Evolutionary conservation across 2,329 filamentous ascomycete genomes (phyloP).

Genomic region (Sporothrix dimorphospora): DNA sequence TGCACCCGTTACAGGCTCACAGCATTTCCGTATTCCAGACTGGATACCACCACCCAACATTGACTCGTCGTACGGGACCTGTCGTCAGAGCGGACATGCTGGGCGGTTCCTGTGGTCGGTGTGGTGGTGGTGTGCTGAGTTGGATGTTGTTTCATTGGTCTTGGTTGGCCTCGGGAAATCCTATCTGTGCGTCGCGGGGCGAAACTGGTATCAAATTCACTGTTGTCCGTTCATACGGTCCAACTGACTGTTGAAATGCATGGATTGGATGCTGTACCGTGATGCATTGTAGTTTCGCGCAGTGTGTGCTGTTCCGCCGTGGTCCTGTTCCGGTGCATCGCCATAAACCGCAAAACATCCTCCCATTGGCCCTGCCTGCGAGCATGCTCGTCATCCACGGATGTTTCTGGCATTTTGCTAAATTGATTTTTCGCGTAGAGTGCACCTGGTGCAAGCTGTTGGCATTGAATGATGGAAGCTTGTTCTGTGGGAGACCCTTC

Average conservation of each 20-base stretch:
- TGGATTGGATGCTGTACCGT: too few relatives aligned
- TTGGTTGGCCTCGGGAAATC: neutral
- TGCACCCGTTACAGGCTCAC: neutral
- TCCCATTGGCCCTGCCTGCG: too few relatives aligned
- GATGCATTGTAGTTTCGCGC: too few relatives aligned
- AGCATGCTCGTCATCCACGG: too few relatives aligned
- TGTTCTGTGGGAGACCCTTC: neutral
- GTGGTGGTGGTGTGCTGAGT: too few relatives aligned
- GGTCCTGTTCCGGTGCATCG: too few relatives aligned
- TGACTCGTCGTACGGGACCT: neutral
- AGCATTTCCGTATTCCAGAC: neutral
- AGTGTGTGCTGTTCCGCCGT: too few relatives aligned
- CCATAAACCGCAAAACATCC: too few relatives aligned
- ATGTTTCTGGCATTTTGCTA: neutral
- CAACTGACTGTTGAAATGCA: too few relatives aligned
- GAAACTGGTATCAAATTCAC: neutral
- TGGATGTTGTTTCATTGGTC: neutral
- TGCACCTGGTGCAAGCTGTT: neutral
- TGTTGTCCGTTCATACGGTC: too few relatives aligned
- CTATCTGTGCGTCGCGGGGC: neutral
- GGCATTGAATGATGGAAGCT: neutral
- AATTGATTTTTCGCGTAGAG: neutral
- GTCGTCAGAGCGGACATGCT: neutral
- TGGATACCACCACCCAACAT: neutral
- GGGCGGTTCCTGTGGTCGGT: conserved; percentile 5